Evolutionary conservation across 2,329 filamentous ascomycete genomes (phyloP).

Genomic region (Clonostachys rosea): DNA sequence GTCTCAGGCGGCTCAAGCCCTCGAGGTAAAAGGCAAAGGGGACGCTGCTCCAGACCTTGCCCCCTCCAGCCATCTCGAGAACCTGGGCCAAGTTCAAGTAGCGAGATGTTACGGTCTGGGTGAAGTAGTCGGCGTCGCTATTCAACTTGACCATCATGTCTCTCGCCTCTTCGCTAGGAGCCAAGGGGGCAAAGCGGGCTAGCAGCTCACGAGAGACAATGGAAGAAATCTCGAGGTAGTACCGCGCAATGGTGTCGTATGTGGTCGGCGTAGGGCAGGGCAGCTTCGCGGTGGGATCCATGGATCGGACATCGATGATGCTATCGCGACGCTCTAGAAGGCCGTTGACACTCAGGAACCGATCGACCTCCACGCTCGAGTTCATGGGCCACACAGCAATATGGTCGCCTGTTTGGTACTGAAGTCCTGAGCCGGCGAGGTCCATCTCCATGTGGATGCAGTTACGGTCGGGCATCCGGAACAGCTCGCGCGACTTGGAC

Average conservation of each 20-base stretch:
- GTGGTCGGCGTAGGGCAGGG: slow-evolving; percentile 27
- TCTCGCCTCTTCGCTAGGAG: slow-evolving; percentile 26
- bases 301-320: slow-evolving; percentile 9
- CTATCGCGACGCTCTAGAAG: slow-evolving; percentile 10
- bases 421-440: slow-evolving; percentile 11
- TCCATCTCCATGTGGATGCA: slow-evolving; percentile 30
- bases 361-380: slow-evolving; percentile 17
- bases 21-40: slow-evolving; percentile 48
- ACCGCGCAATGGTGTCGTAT: slow-evolving; percentile 25
- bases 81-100: slow-evolving; percentile 17
- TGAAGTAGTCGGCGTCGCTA: slow-evolving; percentile 25
- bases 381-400: slow-evolving; percentile 27
- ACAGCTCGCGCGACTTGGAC: slow-evolving; percentile 47
- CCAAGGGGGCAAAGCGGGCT: slow-evolving; percentile 45
- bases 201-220: slow-evolving; percentile 32
- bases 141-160: background rate
- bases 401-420: slow-evolving; percentile 29
- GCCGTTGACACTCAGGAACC: slow-evolving; percentile 15
- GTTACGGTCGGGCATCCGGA: slow-evolving; percentile 11
- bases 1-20: slow-evolving; percentile 42
- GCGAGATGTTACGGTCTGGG: slow-evolving; percentile 8
- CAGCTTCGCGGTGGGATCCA: slow-evolving; percentile 7
- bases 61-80: slow-evolving; percentile 6
- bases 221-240: slow-evolving; percentile 35
- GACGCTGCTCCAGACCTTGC: slow-evolving; percentile 10